Evolutionary conservation across 495 filamentous ascomycete species (phyloP), one percentile per base, ranked within the genome.

Genomic region (Xeromyces bisporus): DNA sequence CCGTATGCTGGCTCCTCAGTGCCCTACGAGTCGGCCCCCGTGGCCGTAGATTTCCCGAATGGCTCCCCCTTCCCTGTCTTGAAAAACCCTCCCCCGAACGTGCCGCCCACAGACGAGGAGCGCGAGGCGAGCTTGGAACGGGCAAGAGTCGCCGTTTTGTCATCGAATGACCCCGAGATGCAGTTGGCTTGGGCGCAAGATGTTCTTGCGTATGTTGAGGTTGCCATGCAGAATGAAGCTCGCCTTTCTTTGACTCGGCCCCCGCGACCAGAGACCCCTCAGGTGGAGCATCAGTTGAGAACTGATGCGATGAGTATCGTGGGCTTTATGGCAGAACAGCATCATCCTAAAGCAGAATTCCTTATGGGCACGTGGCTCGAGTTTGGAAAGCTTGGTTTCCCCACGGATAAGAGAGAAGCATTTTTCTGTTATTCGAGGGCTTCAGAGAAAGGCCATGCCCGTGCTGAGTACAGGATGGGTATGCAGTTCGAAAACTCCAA

Each of bases 401-500:
- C 80, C 12, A 61, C 80, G 36, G 87, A 96, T 59, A 93, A 91
- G 55, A 85, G 86, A 42, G 87, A 93, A 53, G 89, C 89, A 11
- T 96, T 86, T 50, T 52, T 73, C 28, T 77, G 73, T 42, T 97
- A 93, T 55, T 71, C 69, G 30, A 64, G 78, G 38, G 78, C 89
- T n/a, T 80, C 84, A 27, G 77, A 91, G 35, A 75, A 77, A 35
- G 84, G 83, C n/a, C 92, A 79, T 60, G 77, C 80, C n/a, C 66
- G 89, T 34, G 85, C 91, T 21, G 82, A 96, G 48, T 97, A 97
- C 55, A 71, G 89, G 16, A 93, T 97, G 51, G 89, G 89, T 31
- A 96, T 94, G 89, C 84, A 93, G 31, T 96, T 82, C 49, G 89
- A 97, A 51, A 79, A 73, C 43, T 83, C 83, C 5, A 93, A 89